Base-by-base conservation (phyloP, 192 early-diverging fungal genomes). In the Backusella australiensis region DNA sequence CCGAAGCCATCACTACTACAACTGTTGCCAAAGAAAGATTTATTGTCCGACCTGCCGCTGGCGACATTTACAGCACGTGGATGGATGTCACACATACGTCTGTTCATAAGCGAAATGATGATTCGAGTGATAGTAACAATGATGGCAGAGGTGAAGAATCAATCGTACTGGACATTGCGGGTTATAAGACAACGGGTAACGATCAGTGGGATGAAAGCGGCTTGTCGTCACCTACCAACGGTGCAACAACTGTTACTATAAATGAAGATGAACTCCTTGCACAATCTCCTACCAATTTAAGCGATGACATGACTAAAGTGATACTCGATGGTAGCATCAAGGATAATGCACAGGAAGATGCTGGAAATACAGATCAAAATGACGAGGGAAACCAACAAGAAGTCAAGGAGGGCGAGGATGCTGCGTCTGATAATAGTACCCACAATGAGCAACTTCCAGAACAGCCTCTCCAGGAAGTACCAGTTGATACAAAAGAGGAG, bases 81-180 rank as follows among this genome's bases (percentile, higher is more conserved):
- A 67, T 83, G 75, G 78, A 83, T 56, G 82, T 83, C 2, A 79
- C 78, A 7, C 78, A 78, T 26, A 76, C 52, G 3, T 35, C 72
- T 42, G 35, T 52, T 4, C 39, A 75, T 23, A 69, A 74, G 19
- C 21, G 65, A 9, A 56, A 76, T 34, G 21, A 15, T 5, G 29
- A 29, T n/a, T 29, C 53, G 0, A 36, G 9, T 7, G 38, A 19
- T 3, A 26, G 7, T 41, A 35, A 66, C 34, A 78, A 78, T 65
- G 79, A 71, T 71, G 70, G 70, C 19, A 44, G 42, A 72, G 86
- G 85, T 52, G 78, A 75, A 34, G 81, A 84, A 34, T 81, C 79
- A 4, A 81, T 85, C 36, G 68, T 88, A 23, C 78, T 86, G 32
- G 86, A 87, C 71, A 88, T 86, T 78, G 84, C 85, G 21, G 86